phyloP scores from a whole-genome alignment of 1,284 basidiomycete genomes.

The Cryptococcus wingfieldii region DNA sequence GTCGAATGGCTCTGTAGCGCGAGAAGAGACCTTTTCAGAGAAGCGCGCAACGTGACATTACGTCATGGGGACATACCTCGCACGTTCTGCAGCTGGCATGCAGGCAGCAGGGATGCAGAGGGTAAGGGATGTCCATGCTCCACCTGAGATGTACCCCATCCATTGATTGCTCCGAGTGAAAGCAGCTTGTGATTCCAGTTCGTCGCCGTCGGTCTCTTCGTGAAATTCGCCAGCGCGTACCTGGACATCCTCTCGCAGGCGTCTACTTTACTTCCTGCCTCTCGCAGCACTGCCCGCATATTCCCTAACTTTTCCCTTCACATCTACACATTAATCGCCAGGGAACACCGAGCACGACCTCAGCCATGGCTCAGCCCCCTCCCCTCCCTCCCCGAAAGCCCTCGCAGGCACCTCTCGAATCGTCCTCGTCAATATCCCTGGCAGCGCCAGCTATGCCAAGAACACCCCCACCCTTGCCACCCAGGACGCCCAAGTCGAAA shows the following conservation, averaged over 20 bases:
- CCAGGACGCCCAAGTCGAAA: constrained; percentile 6
- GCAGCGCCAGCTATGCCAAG: background rate
- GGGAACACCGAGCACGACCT: no score
- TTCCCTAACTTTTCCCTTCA: background rate
- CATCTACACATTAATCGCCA: background rate
- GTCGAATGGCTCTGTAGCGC: no score
- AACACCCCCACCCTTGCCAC: constrained; percentile 11
- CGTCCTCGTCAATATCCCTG: background rate
- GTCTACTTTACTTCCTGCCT: no score
- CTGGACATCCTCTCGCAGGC: background rate
- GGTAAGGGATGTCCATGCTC: no score
- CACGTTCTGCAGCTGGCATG: no score
- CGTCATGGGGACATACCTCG: no score
- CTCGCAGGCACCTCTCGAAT: background rate
- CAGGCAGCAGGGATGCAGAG: no score
- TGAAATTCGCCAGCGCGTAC: background rate
- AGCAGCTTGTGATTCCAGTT: background rate
- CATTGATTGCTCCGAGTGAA: no score
- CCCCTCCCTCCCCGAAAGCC: constrained; percentile 11
- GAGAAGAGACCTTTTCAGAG: no score
- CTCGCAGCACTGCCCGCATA: background rate
- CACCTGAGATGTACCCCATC: no score
- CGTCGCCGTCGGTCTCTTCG: background rate
- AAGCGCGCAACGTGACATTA: no score
- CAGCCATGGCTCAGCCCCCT: constrained; percentile 9